These are phyloP conservation scores for Xylariaceae sp. DNA, from an alignment of 2,329 filamentous ascomycete species.

Conservation along the genomic window DNA sequence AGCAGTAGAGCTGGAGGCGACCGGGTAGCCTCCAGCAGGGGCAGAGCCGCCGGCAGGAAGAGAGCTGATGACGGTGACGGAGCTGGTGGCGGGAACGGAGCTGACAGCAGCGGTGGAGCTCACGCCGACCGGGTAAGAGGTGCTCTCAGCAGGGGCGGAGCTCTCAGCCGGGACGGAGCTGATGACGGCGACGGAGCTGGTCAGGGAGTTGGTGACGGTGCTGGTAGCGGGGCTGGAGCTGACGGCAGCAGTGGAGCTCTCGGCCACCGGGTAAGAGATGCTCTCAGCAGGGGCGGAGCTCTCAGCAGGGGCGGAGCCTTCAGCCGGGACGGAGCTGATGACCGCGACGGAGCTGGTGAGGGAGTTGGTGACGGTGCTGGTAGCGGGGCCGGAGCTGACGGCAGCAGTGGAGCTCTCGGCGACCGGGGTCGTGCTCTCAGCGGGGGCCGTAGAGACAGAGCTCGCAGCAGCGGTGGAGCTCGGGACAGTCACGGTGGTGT, in stretches of 20 bases:
- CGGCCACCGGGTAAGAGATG: too few relatives aligned
- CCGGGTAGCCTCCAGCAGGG: background rate
- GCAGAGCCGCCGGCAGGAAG: background rate
- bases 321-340: too few relatives aligned
- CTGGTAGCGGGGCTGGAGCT: background rate
- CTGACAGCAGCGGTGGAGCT: constrained; percentile 1
- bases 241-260: background rate
- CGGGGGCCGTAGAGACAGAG: background rate
- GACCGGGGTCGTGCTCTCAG: constrained; percentile 1
- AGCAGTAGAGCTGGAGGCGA: background rate
- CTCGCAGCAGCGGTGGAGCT: background rate
- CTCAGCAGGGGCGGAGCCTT: too few relatives aligned
- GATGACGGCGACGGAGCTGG: background rate
- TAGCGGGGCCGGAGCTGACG: background rate
- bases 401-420: background rate
- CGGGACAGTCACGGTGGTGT: too few relatives aligned
- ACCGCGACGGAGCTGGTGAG: background rate
- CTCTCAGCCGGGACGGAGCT: too few relatives aligned
- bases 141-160: too few relatives aligned
- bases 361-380: background rate
- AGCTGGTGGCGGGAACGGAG: background rate
- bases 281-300: too few relatives aligned
- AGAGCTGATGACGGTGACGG: background rate
- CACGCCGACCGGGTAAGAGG: constrained; percentile 1
- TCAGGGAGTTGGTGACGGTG: background rate